Evolutionary conservation across 176 grass and related monocot genomes (phyloP).

Genomic region (Oryza glumipatula): DNA sequence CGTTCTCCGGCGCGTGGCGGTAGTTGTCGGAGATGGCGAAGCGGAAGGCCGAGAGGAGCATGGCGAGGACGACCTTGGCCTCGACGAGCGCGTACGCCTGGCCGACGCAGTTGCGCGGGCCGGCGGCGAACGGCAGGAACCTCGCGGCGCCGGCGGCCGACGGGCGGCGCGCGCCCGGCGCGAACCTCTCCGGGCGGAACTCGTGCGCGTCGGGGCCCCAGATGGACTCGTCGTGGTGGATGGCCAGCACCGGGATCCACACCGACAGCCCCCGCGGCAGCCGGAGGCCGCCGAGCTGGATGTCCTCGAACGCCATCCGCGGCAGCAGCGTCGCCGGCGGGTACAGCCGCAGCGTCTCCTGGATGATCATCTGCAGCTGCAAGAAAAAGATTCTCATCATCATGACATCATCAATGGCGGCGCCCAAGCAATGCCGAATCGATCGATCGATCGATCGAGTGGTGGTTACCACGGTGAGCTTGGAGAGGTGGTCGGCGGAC

Average conservation of each 20-base stretch:
- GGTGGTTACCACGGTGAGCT: slow-evolving; percentile 67
- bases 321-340: slow-evolving; percentile 87
- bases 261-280: slow-evolving; percentile 76
- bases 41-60: slow-evolving; percentile 69
- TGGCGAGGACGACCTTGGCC: slow-evolving; percentile 80
- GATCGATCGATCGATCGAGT: too few relatives aligned
- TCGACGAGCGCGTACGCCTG: slow-evolving; percentile 91
- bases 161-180: slow-evolving; percentile 44
- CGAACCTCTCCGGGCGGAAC: slow-evolving; percentile 84
- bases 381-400: background rate
- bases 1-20: slow-evolving; percentile 80
- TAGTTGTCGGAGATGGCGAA: slow-evolving; percentile 85
- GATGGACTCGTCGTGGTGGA: slow-evolving; percentile 78
- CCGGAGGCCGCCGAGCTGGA: slow-evolving; percentile 56
- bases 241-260: slow-evolving; percentile 91
- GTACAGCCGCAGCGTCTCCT: slow-evolving; percentile 76
- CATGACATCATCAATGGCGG: too few relatives aligned
- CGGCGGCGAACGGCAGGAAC: slow-evolving; percentile 89
- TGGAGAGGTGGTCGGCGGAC: slow-evolving; percentile 70
- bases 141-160: slow-evolving; percentile 47
- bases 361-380: slow-evolving; percentile 97
- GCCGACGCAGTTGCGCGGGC: slow-evolving; percentile 89
- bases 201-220: slow-evolving; percentile 83
- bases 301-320: slow-evolving; percentile 92
- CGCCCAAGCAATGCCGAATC: too few relatives aligned